Evolutionary conservation across 192 early-diverging fungal genomes (phyloP), one percentile per base, ranked within the genome.

Genomic region (Paraglomus brasilianum): DNA sequence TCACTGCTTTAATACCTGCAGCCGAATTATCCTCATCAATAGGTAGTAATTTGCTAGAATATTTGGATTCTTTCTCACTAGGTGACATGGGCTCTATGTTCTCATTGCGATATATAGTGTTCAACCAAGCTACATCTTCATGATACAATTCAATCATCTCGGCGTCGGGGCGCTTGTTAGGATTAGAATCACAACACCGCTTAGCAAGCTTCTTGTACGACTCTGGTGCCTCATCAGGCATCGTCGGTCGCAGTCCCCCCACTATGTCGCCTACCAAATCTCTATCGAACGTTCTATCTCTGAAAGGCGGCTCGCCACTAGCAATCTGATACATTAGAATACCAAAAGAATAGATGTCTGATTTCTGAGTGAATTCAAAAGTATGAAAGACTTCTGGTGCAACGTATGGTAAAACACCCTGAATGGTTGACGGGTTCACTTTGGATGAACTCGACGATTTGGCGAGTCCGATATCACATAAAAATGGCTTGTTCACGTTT

Each of bases 301-400:
- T 21, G 8, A 63, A 63, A 19, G 61, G 61, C 40, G 21, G 43
- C 22, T 30, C 43, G 9, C 61, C 38, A 24, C 43, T 21, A 19
- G 61, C 21, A 13, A 63, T 21, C 17, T 63, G 43, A 41, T 45
- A 63, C n/a, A 63, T n/a, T 17, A 63, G 43, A 5, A 63, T 63
- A 13, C 61, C 61, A 21, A 63, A 63, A 63, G 42, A 45, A 63
- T 63, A 63, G 2, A 63, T 61, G 21, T 63, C 58, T 8, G 58
- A 61, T 11, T n/a, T 8, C 44, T 30, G 30, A 2, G 30, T 30
- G 30, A 30, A 30, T 30, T 30, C 30, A 1, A 30, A 3, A 1
- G 30, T 30, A 30, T 30, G 30, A 30, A 61, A 61, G n/a, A 61
- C 19, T 17, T 61, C 58, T 5, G 58, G 58, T n/a, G 58, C 58